phyloP scores from a whole-genome alignment of 108 stramenopile genomes.

The Hondaea fermentalgiana region DNA sequence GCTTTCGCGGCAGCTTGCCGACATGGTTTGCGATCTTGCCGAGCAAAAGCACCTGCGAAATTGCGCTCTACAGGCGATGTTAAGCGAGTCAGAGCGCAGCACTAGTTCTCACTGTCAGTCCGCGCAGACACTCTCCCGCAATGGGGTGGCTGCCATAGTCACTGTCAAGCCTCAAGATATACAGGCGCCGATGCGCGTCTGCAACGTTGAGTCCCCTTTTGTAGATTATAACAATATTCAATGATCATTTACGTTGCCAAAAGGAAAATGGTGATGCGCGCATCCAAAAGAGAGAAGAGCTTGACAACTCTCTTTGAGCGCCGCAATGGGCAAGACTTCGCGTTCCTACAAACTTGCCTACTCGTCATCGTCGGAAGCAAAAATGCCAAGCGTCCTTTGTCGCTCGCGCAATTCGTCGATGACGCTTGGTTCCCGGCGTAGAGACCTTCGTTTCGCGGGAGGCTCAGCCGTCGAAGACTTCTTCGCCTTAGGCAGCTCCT shows the following conservation, averaged over 20 bases:
- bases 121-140: too few relatives aligned
- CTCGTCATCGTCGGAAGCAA: background rate
- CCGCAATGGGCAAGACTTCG: background rate
- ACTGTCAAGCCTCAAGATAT: too few relatives aligned
- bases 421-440: background rate
- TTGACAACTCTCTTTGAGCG: background rate
- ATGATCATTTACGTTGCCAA: too few relatives aligned
- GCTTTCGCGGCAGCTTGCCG: background rate
- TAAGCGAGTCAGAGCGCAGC: background rate
- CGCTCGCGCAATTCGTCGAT: background rate
- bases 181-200: too few relatives aligned
- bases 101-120: too few relatives aligned
- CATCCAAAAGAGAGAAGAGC: too few relatives aligned
- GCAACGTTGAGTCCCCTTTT: too few relatives aligned
- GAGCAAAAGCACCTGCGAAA: background rate
- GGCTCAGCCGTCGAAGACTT: background rate
- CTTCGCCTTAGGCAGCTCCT: background rate
- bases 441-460: background rate
- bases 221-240: too few relatives aligned
- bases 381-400: background rate
- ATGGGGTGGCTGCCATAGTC: too few relatives aligned
- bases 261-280: too few relatives aligned
- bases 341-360: background rate
- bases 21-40: background rate
- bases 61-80: background rate